These are phyloP conservation scores for Terana coerulea DNA, from an alignment of 768 basidiomycete genomes.

Conservation along the genomic window DNA sequence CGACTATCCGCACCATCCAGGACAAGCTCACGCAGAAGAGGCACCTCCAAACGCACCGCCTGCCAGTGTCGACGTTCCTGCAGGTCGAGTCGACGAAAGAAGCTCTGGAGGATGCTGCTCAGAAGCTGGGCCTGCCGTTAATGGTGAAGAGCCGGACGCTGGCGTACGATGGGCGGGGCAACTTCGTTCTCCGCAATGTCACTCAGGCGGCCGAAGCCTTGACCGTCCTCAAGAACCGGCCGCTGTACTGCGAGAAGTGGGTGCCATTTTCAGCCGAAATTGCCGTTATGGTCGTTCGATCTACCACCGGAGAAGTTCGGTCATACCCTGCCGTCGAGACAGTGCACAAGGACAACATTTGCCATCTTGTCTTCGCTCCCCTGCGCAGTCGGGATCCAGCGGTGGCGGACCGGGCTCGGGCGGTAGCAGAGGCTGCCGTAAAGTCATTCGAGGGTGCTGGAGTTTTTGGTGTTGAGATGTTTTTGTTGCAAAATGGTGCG, in stretches of 20 bases:
- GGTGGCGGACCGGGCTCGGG: slow-evolving; percentile 57
- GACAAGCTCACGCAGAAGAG: slow-evolving; percentile 64
- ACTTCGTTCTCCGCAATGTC: slow-evolving; percentile 65
- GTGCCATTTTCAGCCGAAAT: slow-evolving; percentile 86
- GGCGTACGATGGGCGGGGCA: slow-evolving; percentile 95
- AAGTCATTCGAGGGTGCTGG: slow-evolving; percentile 82
- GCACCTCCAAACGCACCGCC: slow-evolving; percentile 45
- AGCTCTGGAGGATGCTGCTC: slow-evolving; percentile 48
- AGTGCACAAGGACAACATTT: slow-evolving; percentile 89
- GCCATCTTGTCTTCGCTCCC: slow-evolving; percentile 90
- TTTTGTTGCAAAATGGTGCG: slow-evolving; percentile 82
- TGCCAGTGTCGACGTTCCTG: slow-evolving; percentile 58
- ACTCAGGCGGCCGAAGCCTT: slow-evolving; percentile 48
- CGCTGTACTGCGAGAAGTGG: slow-evolving; percentile 93
- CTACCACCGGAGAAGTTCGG: slow-evolving; percentile 62
- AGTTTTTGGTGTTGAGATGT: slow-evolving; percentile 98
- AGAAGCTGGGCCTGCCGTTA: slow-evolving; percentile 73
- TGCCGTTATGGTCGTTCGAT: slow-evolving; percentile 95
- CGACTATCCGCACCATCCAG: slow-evolving; percentile 84
- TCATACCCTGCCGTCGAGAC: slow-evolving; percentile 96
- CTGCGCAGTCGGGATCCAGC: slow-evolving; percentile 56
- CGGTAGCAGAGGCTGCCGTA: slow-evolving; percentile 78
- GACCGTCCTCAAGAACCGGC: slow-evolving; percentile 60
- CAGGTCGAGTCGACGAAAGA: slow-evolving; percentile 51
- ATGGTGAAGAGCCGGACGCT: slow-evolving; percentile 97